Base-by-base conservation (phyloP, 176 grass and related monocot species). In the Lolium multiflorum region DNA sequence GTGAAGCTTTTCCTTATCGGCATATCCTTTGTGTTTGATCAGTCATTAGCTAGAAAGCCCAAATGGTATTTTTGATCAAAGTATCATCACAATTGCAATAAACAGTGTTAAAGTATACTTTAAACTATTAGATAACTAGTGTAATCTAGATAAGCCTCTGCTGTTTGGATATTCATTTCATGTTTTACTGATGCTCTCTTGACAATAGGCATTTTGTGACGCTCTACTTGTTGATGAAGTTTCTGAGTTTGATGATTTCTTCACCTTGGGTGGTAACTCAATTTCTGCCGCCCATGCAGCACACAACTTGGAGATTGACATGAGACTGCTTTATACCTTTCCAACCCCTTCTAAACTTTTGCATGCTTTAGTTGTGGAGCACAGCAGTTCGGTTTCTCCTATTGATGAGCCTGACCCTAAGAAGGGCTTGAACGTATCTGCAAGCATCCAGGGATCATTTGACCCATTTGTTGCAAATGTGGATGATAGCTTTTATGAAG, bases 211-310 rank as follows among this genome's bases (percentile, higher is more conserved):
- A 71, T 98, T 98, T 84, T 80, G 78, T 85, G 93, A 95, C 56
- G 88, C 62, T 13, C 68, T 98, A 59, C 89, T 76, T 43, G 76
- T 95, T 78, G 56, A 90, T 74, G 89, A 94, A 91, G 84, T 98
- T 89, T 91, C 87, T 7, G 93, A 98, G 7, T 73, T 76, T 89
- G 96, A 95, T 88, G 91, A 95, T 85, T 98, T 98, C 86, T 98
- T 98, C 41, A 21, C 73, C 24, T 81, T 91, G 83, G 96, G 96
- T 48, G 93, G 96, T 88, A 87, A 91, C 86, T 98, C 96, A 85
- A 89, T 98, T 84, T 89, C 89, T 86, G 93, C 96, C 9, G 96
- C 96, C 6, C 93, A 94, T 77, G 84, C 88, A 41, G 88, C 93
- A 7, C 88, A 98, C 81, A 92, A 91, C 59, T 87, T 98, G 81